Base-by-base conservation (phyloP, 495 filamentous ascomycete genomes). In the Parachaetomium inaequale region DNA sequence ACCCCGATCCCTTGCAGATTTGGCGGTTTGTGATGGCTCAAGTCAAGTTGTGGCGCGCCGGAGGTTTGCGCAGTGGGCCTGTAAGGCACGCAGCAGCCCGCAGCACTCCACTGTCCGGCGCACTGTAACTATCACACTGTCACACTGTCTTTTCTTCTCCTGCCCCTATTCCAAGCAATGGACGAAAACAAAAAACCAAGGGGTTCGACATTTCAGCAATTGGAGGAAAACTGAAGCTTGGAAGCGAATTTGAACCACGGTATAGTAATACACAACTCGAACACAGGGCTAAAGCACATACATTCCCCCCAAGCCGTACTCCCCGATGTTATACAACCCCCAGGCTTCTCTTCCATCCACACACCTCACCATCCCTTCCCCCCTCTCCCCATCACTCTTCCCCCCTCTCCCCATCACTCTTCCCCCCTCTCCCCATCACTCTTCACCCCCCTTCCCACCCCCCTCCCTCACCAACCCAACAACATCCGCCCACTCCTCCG, bases 401-500 rank as follows among this genome's bases (percentile, higher is more conserved):
- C 12, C 43, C 28, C 25, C 14, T 38, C 26, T 49, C 4, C 7
- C 31, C 23, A 1, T 19, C 12, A 31, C 15, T 17, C 15, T 34
- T 28, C 19, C 7, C 28, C 3, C 5, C 19, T 3, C 31, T 11
- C 50, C 19, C 28, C 28, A 8, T 19, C 1, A 29, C 4, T n/a
- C n/a, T 34, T 28, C 45, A 14, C 36, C 28, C 25, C 17, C 34
- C 36, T 40, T 15, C 12, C 12, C 14, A 15, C 14, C 6, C 19
- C 43, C 31, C 53, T 57, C 28, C 32, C 50, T 29, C 43, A 17
- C 54, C 40, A 23, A 43, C 42, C 51, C 58, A 32, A 78, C 42
- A 21, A 79, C 73, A 66, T 82, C 78, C 12, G 62, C 69, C 79
- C 79, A 82, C 45, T 72, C 73, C 61, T 55, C 65, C 2, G 75